Evolutionary conservation across 768 basidiomycete species (phyloP).

Genomic region (Kwoniella pini): DNA sequence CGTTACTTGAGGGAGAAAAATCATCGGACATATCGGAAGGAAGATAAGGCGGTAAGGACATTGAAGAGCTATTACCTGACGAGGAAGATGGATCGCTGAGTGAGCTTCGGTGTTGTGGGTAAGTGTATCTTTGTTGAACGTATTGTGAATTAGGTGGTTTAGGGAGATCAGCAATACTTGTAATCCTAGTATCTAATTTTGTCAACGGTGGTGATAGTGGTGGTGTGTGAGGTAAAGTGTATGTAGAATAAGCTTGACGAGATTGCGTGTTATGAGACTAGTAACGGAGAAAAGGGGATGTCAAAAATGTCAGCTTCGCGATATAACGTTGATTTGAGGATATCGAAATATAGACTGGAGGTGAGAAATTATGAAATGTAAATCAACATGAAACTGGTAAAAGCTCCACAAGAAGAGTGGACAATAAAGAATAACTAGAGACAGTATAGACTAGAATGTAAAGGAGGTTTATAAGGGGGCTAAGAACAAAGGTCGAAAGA

Average conservation of each 20-base stretch:
- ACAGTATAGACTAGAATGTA: neutral
- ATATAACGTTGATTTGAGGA: neutral
- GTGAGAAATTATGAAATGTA: too few relatives aligned
- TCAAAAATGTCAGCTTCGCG: constrained; percentile 1
- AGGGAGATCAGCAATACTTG: neutral
- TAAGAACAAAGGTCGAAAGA: too few relatives aligned
- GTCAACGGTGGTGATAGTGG: constrained; percentile 7
- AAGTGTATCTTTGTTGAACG: constrained; percentile 1
- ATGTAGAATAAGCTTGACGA: constrained; percentile 3
- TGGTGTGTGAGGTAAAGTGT: constrained; percentile 7
- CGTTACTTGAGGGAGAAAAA: constrained; percentile 19
- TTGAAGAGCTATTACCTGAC: constrained; percentile 18
- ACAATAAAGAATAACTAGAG: neutral
- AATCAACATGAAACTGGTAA: neutral
- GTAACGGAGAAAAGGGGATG: neutral
- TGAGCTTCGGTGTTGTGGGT: neutral
- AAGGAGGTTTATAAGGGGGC: neutral
- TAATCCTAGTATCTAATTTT: constrained; percentile 7
- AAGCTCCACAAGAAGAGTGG: neutral
- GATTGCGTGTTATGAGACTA: neutral
- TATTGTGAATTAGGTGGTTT: constrained; percentile 3
- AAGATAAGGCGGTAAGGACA: constrained; percentile 26
- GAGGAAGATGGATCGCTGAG: neutral
- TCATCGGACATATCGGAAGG: constrained; percentile 25
- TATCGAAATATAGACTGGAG: too few relatives aligned